A percentile compares a stretch with the other conserved stretches of the same genome.
Evolutionary conservation across 2,329 filamentous ascomycete genomes (phyloP).

Genomic region (Cytospora piceae): DNA sequence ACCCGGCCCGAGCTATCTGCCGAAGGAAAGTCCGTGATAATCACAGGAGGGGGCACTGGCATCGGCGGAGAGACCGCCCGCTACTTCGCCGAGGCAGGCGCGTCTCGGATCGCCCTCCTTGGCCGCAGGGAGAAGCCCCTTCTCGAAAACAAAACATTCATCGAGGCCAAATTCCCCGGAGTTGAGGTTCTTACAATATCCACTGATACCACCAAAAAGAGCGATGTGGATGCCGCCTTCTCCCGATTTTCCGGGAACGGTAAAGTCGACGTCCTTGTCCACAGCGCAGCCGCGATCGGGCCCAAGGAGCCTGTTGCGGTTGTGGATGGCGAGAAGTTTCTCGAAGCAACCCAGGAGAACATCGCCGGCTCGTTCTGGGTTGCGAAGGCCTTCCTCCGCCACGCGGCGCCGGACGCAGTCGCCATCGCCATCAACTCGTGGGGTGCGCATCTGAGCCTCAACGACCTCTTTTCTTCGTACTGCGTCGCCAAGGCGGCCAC

Average conservation of each 20-base stretch:
- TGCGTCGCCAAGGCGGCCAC: constrained; percentile 29
- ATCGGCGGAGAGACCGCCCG: constrained; percentile 10
- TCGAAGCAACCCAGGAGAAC: not conserved
- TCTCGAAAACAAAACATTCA: constrained; percentile 10
- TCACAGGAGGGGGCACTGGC: constrained; percentile 8
- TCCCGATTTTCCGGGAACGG: not conserved
- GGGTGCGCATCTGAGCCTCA: constrained; percentile 17
- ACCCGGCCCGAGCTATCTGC: constrained; percentile 18
- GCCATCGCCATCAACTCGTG: constrained; percentile 9
- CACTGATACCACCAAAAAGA: constrained; percentile 2
- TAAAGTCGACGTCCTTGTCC: constrained; percentile 8
- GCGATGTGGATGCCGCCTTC: constrained; percentile 1
- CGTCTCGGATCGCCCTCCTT: constrained; percentile 1
- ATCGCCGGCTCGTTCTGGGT: not conserved
- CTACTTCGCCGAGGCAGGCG: constrained; percentile 9
- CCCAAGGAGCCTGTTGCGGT: not conserved
- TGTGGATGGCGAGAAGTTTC: not conserved
- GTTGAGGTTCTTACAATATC: not conserved
- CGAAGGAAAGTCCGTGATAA: not conserved
- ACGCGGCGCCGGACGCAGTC: constrained; percentile 5
- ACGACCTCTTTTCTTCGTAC: constrained; percentile 19
- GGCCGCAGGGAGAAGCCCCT: constrained; percentile 13
- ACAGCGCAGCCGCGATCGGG: not conserved
- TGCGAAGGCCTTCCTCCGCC: constrained; percentile 2
- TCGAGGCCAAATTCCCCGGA: not conserved